These are phyloP conservation scores for Glonium stellatum DNA, from an alignment of 495 filamentous ascomycete species.

Conservation along the genomic window DNA sequence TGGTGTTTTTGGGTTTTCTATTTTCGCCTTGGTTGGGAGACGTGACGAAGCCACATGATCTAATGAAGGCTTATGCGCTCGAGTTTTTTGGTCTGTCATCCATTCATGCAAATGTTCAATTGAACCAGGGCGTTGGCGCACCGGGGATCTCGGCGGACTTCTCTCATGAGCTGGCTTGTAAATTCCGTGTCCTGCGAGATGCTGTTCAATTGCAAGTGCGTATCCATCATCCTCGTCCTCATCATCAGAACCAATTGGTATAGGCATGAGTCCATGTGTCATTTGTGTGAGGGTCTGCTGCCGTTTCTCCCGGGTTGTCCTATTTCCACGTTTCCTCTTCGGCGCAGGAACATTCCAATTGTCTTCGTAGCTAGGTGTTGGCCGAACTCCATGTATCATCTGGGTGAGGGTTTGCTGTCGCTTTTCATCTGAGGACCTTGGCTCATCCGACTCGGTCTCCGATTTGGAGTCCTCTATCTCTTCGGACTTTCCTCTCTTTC, in stretches of 20 bases:
- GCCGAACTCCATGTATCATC: conserved; percentile 22
- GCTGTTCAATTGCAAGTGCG: background rate
- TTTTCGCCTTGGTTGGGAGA: conserved; percentile 2
- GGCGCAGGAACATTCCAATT: conserved; percentile 11
- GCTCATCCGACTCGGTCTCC: background rate
- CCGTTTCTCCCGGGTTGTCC: background rate
- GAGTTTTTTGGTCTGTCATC: background rate
- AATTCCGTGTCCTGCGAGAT: background rate
- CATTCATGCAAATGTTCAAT: background rate
- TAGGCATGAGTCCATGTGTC: conserved; percentile 12
- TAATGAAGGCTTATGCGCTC: background rate
- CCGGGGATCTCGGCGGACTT: background rate
- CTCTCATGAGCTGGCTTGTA: background rate
- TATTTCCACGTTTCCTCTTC: conserved; percentile 13
- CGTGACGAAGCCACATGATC: background rate
- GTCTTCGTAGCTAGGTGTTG: conserved; percentile 16
- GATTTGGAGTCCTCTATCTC: background rate
- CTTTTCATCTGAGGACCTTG: background rate
- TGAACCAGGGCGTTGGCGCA: background rate
- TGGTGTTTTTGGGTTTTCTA: conserved; percentile 22
- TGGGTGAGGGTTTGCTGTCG: conserved; percentile 33
- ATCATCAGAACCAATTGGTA: conserved; percentile 3
- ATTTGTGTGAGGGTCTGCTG: conserved; percentile 27
- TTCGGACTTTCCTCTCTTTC: background rate
- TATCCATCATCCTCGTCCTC: conserved; percentile 5